phyloP scores from a whole-genome alignment of 208 protist species.

The Acanthamoeba rhysodes region DNA sequence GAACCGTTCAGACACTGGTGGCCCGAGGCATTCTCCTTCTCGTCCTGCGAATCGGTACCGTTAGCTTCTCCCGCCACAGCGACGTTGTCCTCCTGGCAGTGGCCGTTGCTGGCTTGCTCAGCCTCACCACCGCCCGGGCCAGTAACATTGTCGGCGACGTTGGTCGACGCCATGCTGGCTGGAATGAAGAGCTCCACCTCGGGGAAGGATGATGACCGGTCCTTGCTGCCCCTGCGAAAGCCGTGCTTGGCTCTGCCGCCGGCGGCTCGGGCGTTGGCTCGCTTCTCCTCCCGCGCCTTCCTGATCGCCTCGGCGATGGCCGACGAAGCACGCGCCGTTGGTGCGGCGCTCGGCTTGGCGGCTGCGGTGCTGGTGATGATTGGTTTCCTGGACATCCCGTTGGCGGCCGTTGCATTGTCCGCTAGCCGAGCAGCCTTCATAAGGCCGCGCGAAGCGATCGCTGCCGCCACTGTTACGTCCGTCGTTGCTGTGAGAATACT shows the following conservation, averaged over 20 bases:
- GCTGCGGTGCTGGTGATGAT: neutral
- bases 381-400: neutral
- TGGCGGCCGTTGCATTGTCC: neutral
- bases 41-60: neutral
- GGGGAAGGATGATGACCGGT: neutral
- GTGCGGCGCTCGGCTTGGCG: neutral
- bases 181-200: slow-evolving; percentile 41
- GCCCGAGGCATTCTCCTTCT: neutral
- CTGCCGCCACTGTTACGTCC: neutral
- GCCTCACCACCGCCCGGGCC: neutral
- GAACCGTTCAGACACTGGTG: neutral
- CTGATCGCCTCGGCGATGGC: slow-evolving; percentile 48
- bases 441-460: neutral
- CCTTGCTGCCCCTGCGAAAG: neutral
- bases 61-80: neutral
- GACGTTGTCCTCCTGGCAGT: neutral
- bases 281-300: slow-evolving; percentile 61
- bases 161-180: slow-evolving; percentile 10
- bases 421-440: neutral
- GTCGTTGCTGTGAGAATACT: neutral
- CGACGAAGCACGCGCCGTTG: neutral
- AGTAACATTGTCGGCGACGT: neutral
- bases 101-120: neutral
- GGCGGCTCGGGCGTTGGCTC: neutral
- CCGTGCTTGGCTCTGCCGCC: neutral